phyloP scores from a whole-genome alignment of 2,329 filamentous ascomycete species.

The Juglanconis juglandina region DNA sequence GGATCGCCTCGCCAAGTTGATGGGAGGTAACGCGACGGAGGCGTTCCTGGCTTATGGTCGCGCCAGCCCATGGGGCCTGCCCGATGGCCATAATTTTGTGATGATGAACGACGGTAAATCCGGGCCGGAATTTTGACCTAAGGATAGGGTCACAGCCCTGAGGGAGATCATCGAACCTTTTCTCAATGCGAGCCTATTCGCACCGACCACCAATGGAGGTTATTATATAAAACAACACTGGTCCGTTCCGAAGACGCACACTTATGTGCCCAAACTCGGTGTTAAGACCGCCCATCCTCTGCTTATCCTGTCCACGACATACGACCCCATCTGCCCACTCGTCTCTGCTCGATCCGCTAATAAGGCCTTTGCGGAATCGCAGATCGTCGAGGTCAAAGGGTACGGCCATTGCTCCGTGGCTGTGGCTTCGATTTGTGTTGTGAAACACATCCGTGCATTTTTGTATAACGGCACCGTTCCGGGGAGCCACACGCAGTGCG shows the following conservation, averaged over 20 bases:
- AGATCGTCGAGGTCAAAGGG: slow-evolving; percentile 37
- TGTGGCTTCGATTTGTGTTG: slow-evolving; percentile 34
- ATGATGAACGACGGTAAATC: slow-evolving; percentile 30
- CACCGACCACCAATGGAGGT: slow-evolving; percentile 21
- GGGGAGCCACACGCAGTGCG: slow-evolving; percentile 31
- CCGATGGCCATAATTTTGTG: slow-evolving; percentile 29
- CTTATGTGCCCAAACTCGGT: slow-evolving; percentile 24
- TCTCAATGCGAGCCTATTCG: slow-evolving; percentile 32
- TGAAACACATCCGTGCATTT: slow-evolving; percentile 33
- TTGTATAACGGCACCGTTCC: slow-evolving; percentile 37
- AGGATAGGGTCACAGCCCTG: slow-evolving; percentile 29
- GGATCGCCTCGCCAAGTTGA: slow-evolving; percentile 30
- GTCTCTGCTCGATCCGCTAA: slow-evolving; percentile 35
- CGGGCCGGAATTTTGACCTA: slow-evolving; percentile 31
- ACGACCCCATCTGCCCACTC: slow-evolving; percentile 54
- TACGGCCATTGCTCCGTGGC: slow-evolving; percentile 42
- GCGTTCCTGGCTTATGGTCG: slow-evolving; percentile 34
- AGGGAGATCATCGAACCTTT: slow-evolving; percentile 30
- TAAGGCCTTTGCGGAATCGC: slow-evolving; percentile 33
- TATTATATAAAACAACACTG: slow-evolving; percentile 31
- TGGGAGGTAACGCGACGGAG: slow-evolving; percentile 38
- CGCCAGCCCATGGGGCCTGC: slow-evolving; percentile 18
- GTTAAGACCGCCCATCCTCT: slow-evolving; percentile 47
- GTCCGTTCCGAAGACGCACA: slow-evolving; percentile 27
- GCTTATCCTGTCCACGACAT: slow-evolving; percentile 52